phyloP scores from a whole-genome alignment of 768 basidiomycete genomes.

The Filobasidium wieringae region DNA sequence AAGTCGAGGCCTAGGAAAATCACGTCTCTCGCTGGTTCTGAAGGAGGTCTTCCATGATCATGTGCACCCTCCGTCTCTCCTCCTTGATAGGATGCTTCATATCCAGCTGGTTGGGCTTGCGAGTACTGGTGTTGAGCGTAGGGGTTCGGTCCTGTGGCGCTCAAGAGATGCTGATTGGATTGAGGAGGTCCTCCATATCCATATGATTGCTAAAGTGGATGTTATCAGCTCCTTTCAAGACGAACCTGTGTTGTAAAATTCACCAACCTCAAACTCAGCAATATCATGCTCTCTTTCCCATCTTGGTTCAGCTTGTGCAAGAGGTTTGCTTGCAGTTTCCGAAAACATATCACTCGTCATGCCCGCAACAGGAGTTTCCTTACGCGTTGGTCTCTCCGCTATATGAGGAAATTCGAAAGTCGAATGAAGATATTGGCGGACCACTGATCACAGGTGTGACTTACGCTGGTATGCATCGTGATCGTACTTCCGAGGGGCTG shows the following conservation, averaged over 20 bases:
- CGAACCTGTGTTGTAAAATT: neutral
- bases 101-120: neutral
- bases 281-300: neutral
- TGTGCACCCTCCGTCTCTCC: neutral
- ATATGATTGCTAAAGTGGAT: neutral
- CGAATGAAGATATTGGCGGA: neutral
- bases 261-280: neutral
- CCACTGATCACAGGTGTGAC: neutral
- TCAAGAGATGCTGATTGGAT: neutral
- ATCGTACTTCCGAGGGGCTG: neutral
- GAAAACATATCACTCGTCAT: neutral
- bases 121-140: neutral
- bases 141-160: neutral
- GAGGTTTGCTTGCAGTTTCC: too few relatives aligned
- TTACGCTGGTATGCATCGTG: neutral
- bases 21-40: conserved; percentile 80
- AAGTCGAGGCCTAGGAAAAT: conserved; percentile 89
- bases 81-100: neutral
- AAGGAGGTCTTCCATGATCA: conserved; percentile 41
- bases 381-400: neutral
- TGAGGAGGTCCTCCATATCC: neutral
- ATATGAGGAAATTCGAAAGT: neutral
- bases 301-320: too few relatives aligned
- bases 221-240: too few relatives aligned
- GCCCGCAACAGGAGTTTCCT: neutral